Evolutionary conservation across 495 filamentous ascomycete species (phyloP).

Genomic region (Zalerion maritima): DNA sequence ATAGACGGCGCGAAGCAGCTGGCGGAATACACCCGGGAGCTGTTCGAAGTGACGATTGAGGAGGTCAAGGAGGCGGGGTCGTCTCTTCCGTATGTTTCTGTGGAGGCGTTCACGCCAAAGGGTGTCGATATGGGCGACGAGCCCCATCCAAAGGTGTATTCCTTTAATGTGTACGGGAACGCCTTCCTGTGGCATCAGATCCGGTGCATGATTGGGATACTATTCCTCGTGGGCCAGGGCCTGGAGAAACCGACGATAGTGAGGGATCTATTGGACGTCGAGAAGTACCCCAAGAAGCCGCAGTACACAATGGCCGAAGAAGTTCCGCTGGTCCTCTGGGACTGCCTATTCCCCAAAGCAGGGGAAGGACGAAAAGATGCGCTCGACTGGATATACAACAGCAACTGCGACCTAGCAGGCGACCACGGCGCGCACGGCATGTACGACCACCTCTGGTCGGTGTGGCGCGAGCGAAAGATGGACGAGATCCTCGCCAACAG

Average conservation of each 20-base stretch:
- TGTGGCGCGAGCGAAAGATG: slow-evolving; percentile 74
- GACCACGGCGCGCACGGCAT: slow-evolving; percentile 50
- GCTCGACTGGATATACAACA: slow-evolving; percentile 66
- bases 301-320: slow-evolving; percentile 83
- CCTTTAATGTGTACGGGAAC: slow-evolving; percentile 73
- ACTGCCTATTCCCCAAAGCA: slow-evolving; percentile 65
- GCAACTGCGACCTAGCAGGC: slow-evolving; percentile 36
- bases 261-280: slow-evolving; percentile 53
- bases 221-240: slow-evolving; percentile 86
- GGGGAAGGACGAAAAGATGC: slow-evolving; percentile 34
- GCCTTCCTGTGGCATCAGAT: slow-evolving; percentile 99
- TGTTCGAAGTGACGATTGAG: slow-evolving; percentile 64
- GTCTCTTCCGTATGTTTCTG: slow-evolving; percentile 26
- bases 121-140: background rate
- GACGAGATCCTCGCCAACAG: slow-evolving; percentile 66
- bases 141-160: slow-evolving; percentile 51
- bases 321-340: slow-evolving; percentile 82
- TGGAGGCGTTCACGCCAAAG: slow-evolving; percentile 12
- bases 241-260: slow-evolving; percentile 64
- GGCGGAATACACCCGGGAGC: slow-evolving; percentile 59
- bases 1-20: slow-evolving; percentile 77
- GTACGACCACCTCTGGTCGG: slow-evolving; percentile 59
- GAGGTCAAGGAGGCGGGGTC: slow-evolving; percentile 37
- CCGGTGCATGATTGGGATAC: slow-evolving; percentile 70
- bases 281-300: slow-evolving; percentile 55